Percentiles rank a stretch among this genome's conserved stretches.
Evolutionary conservation across 2,329 filamentous ascomycete species (phyloP).

Genomic region (Botrytis pseudocinerea): DNA sequence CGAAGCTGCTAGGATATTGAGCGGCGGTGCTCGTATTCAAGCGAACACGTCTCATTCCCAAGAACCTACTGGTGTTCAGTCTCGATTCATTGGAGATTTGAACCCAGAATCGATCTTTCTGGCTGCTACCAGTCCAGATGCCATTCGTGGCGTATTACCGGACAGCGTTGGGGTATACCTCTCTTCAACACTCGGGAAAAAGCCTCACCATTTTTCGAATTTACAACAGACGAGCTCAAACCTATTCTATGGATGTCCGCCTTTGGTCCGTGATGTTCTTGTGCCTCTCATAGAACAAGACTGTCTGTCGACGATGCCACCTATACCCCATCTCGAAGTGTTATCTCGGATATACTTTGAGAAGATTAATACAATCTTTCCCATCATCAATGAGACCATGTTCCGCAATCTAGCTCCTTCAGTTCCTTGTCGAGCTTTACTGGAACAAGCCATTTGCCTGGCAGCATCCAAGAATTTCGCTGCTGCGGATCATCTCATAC

Average conservation of each 20-base stretch:
- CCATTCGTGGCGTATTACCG: slow-evolving; percentile 45
- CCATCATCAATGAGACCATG: slow-evolving; percentile 34
- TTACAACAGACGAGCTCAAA: slow-evolving; percentile 25
- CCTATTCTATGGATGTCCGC: slow-evolving; percentile 29
- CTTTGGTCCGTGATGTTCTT: slow-evolving; percentile 30
- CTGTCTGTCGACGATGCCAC: slow-evolving; percentile 49
- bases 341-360: slow-evolving; percentile 46
- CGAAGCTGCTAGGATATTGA: slow-evolving; percentile 23
- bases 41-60: slow-evolving; percentile 2
- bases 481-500: slow-evolving; percentile 46
- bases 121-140: slow-evolving; percentile 50
- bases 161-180: slow-evolving; percentile 60
- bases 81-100: slow-evolving; percentile 58
- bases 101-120: slow-evolving; percentile 62
- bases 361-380: slow-evolving; percentile 38
- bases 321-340: slow-evolving; percentile 48
- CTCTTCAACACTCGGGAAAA: slow-evolving; percentile 30
- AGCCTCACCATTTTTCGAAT: neutral
- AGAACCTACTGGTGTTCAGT: slow-evolving; percentile 5
- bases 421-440: slow-evolving; percentile 45
- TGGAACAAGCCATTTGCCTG: slow-evolving; percentile 55
- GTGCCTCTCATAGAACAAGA: slow-evolving; percentile 35
- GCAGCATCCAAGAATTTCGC: slow-evolving; percentile 54
- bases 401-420: slow-evolving; percentile 42
- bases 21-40: slow-evolving; percentile 17